Conservation (phyloP, 345 rosid genomes). For the Ceriops tagal region DNA sequence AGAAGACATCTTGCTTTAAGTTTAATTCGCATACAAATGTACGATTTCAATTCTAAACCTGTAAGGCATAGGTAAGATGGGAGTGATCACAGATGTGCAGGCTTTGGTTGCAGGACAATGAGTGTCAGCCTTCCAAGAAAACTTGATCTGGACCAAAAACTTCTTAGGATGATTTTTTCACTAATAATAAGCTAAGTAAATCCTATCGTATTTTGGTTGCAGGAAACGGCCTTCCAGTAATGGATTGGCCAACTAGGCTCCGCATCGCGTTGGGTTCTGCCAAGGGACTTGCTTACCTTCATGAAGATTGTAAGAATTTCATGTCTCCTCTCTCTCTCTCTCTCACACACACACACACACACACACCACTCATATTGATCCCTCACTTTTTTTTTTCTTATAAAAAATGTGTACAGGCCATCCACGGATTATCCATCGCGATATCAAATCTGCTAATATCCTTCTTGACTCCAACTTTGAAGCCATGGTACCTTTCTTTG, state of each 20-base stretch:
- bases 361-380: background rate
- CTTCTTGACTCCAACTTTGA: constrained; percentile 80
- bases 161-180: no score
- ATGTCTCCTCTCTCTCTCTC: background rate
- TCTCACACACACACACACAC: background rate
- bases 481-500: constrained; percentile 57
- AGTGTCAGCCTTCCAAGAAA: no score
- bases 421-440: constrained; percentile 90
- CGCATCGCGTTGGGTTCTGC: constrained; percentile 86
- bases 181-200: background rate
- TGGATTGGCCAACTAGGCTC: constrained; percentile 74
- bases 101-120: no score
- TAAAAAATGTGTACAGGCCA: constrained; percentile 50
- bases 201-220: constrained; percentile 7
- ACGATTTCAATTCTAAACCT: no score
- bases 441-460: constrained; percentile 89
- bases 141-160: no score
- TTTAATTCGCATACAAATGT: no score
- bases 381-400: background rate
- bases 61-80: no score
- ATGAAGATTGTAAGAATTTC: constrained; percentile 75
- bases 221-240: constrained; percentile 68
- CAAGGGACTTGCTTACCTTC: constrained; percentile 94
- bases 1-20: background rate
- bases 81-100: no score